These are phyloP conservation scores for Xylariaceae sp. DNA, from an alignment of 2,329 filamentous ascomycete species.

Conservation along the genomic window DNA sequence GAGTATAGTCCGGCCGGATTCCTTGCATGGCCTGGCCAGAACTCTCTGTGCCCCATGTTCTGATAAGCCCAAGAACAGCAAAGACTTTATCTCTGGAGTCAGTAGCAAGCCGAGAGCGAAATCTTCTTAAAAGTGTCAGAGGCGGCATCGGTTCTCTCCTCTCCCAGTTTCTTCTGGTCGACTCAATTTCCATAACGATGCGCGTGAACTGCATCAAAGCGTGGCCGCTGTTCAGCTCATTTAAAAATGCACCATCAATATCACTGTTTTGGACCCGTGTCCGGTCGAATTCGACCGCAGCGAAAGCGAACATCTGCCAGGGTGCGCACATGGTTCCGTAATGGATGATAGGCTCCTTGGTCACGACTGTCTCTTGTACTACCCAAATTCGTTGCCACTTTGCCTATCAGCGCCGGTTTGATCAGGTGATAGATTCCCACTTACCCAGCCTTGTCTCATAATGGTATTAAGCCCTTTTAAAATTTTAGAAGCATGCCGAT, in stretches of 20 bases:
- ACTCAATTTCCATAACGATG: constrained; percentile 17
- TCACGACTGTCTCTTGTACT: constrained; percentile 20
- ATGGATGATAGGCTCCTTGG: constrained; percentile 10
- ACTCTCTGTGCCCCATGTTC: constrained; percentile 14
- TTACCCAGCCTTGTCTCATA: constrained; percentile 17
- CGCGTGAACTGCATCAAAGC: constrained; percentile 13
- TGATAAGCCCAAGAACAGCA: constrained; percentile 18
- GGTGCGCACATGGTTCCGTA: constrained; percentile 16
- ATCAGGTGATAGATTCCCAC: neutral
- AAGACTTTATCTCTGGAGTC: constrained; percentile 21
- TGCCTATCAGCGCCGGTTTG: constrained; percentile 1
- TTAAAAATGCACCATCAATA: constrained; percentile 9
- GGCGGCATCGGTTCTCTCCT: constrained; percentile 10
- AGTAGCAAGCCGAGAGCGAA: constrained; percentile 16
- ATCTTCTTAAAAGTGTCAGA: constrained; percentile 17
- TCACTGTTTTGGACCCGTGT: constrained; percentile 9
- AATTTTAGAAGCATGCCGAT: constrained; percentile 10
- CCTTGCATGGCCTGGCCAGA: constrained; percentile 8
- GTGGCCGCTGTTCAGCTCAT: constrained; percentile 13
- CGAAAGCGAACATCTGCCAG: constrained; percentile 16
- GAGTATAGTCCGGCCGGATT: constrained; percentile 13
- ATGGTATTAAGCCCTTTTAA: constrained; percentile 15
- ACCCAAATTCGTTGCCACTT: constrained; percentile 21
- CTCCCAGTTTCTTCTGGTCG: constrained; percentile 13
- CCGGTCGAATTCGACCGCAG: constrained; percentile 16